A percentile compares a stretch with the other conserved stretches of the same genome.
phyloP scores from a whole-genome alignment of 257 asterid genomes.

The Catharanthus roseus region DNA sequence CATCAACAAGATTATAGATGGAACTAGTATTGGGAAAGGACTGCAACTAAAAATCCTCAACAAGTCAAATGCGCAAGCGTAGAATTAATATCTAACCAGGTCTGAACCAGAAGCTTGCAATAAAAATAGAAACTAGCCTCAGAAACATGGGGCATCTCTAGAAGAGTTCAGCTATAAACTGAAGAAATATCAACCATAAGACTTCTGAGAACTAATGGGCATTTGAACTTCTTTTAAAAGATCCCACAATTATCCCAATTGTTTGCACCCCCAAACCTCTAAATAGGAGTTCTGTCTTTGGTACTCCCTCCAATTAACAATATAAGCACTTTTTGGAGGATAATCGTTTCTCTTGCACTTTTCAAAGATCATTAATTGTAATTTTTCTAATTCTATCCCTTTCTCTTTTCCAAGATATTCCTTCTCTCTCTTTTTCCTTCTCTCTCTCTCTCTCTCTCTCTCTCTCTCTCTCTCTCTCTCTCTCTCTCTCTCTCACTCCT shows the following conservation, averaged over 20 bases:
- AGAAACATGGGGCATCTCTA: background rate
- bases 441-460: too few relatives aligned
- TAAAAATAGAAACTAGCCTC: background rate
- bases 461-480: too few relatives aligned
- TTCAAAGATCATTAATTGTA: too few relatives aligned
- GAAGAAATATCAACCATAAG: background rate
- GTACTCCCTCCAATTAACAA: too few relatives aligned
- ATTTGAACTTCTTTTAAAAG: background rate
- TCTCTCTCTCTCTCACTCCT: too few relatives aligned
- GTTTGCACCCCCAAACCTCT: background rate
- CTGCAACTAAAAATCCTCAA: background rate
- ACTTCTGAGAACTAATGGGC: background rate
- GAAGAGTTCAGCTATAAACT: slow-evolving; percentile 1
- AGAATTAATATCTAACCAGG: background rate
- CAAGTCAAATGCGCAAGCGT: background rate
- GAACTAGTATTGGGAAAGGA: background rate
- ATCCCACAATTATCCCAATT: background rate
- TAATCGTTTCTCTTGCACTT: too few relatives aligned
- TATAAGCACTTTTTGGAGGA: too few relatives aligned
- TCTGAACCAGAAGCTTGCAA: background rate
- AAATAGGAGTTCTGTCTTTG: background rate
- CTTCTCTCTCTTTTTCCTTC: too few relatives aligned
- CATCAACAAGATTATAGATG: background rate
- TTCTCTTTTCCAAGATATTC: too few relatives aligned
- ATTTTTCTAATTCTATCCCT: too few relatives aligned